Percentiles rank a stretch among this genome's conserved stretches.
phyloP scores from a whole-genome alignment of 1,284 basidiomycete genomes.

The Irpex lacteus region DNA sequence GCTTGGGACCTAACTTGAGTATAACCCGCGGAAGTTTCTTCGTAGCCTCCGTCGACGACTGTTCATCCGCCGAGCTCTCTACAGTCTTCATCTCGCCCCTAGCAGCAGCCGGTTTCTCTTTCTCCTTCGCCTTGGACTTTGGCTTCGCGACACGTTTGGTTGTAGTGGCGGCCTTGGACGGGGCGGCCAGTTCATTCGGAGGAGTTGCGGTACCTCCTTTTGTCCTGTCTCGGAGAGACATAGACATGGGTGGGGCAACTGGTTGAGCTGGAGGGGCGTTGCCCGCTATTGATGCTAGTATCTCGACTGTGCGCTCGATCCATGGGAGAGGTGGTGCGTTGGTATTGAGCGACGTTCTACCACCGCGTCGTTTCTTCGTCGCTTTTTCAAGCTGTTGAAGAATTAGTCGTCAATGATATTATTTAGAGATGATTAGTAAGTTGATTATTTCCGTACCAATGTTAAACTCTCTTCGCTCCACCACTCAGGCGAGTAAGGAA shows the following conservation, averaged over 20 bases:
- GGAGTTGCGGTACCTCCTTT: neutral
- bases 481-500: slow-evolving; percentile 54
- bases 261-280: slow-evolving; percentile 5
- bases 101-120: neutral
- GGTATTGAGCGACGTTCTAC: slow-evolving; percentile 36
- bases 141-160: neutral
- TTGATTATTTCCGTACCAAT: slow-evolving; percentile 44
- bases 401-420: neutral
- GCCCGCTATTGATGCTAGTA: slow-evolving; percentile 42
- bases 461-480: slow-evolving; percentile 67
- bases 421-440: neutral
- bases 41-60: neutral
- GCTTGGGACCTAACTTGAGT: slow-evolving; percentile 12
- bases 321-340: slow-evolving; percentile 40
- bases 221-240: slow-evolving; percentile 15
- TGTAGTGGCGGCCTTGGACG: neutral
- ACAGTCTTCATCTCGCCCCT: neutral
- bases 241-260: slow-evolving; percentile 9
- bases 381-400: slow-evolving; percentile 65
- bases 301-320: slow-evolving; percentile 48
- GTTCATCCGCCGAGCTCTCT: neutral
- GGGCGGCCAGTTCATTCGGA: neutral
- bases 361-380: slow-evolving; percentile 57
- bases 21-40: slow-evolving; percentile 16
- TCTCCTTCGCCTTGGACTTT: neutral